These are phyloP conservation scores for Boehmeria nivea DNA, from an alignment of 306 rosid species.

Conservation along the genomic window DNA sequence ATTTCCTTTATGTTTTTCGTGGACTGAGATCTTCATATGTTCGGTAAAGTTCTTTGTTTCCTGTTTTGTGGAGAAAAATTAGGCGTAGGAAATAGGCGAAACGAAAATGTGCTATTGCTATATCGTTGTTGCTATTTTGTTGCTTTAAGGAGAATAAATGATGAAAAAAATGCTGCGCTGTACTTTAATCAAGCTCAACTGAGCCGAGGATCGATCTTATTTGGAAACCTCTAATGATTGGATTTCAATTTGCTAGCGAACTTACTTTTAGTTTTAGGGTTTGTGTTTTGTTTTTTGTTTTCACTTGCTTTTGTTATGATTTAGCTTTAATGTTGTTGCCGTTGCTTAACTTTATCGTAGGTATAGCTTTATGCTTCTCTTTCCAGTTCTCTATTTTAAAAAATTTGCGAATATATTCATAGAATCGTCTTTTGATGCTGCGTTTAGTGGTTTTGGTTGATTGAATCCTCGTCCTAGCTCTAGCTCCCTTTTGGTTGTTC, in stretches of 20 bases:
- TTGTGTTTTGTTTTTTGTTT: neutral
- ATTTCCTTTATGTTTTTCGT: neutral
- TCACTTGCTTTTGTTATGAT: neutral
- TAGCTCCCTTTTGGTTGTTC: no score
- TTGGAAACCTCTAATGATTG: neutral
- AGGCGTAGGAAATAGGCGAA: constrained; percentile 13
- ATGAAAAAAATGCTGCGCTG: neutral
- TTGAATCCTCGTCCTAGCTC: no score
- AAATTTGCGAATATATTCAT: no score
- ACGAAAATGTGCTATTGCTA: constrained; percentile 32
- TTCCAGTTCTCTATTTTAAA: no score
- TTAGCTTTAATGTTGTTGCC: neutral
- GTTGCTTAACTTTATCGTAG: no score
- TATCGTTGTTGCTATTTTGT: no score
- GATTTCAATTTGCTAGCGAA: neutral
- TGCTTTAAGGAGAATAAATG: neutral
- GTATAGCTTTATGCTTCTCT: no score
- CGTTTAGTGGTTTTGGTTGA: no score
- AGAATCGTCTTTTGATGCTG: no score
- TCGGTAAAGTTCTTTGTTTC: constrained; percentile 4
- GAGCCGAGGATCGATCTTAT: constrained; percentile 2
- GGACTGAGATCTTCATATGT: constrained; percentile 20
- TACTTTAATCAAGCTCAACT: neutral
- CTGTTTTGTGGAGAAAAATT: constrained; percentile 20
- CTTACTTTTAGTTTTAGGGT: neutral